These are phyloP conservation scores for Tetrahymena elliotti DNA, from an alignment of 73 alveolate species.

Conservation along the genomic window DNA sequence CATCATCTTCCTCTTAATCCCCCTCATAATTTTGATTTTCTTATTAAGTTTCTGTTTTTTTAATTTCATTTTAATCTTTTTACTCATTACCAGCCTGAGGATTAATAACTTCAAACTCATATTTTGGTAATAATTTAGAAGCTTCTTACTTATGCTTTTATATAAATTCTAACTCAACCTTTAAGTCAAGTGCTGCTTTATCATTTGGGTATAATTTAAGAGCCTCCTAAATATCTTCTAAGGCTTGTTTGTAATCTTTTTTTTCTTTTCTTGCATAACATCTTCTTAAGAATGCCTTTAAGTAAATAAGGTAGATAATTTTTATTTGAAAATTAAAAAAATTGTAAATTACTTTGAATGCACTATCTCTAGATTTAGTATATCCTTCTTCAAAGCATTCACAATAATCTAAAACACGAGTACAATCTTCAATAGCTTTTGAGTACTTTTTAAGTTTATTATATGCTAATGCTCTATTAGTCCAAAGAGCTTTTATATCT, in stretches of 20 bases:
- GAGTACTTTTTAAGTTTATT: conserved; percentile 73
- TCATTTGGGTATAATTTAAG: conserved; percentile 54
- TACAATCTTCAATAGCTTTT: conserved; percentile 92
- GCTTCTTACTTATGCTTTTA: conserved; percentile 23
- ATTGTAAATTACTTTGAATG: conserved; percentile 52
- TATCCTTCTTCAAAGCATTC: conserved; percentile 93
- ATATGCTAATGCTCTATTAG: conserved; percentile 93
- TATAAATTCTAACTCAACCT: conserved; percentile 44
- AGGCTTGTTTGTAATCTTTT: conserved; percentile 73
- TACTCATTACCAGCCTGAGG: conserved; percentile 14
- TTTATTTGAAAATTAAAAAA: not conserved
- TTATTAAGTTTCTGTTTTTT: conserved; percentile 33
- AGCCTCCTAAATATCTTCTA: conserved; percentile 84
- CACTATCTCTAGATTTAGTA: conserved; percentile 67
- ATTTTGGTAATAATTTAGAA: not conserved
- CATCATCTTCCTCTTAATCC: conserved; percentile 14
- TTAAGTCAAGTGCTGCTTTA: conserved; percentile 44
- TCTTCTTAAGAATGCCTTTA: conserved; percentile 84
- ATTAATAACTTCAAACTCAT: not conserved
- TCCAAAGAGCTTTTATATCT: conserved; percentile 82
- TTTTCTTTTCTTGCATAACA: conserved; percentile 76
- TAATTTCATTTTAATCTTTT: conserved; percentile 6
- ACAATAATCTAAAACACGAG: conserved; percentile 84
- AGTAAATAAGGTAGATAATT: not conserved
- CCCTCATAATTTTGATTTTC: conserved; percentile 52